Conservation (phyloP, 169 alveolate genomes). For the Plasmodium gallinaceum region DNA sequence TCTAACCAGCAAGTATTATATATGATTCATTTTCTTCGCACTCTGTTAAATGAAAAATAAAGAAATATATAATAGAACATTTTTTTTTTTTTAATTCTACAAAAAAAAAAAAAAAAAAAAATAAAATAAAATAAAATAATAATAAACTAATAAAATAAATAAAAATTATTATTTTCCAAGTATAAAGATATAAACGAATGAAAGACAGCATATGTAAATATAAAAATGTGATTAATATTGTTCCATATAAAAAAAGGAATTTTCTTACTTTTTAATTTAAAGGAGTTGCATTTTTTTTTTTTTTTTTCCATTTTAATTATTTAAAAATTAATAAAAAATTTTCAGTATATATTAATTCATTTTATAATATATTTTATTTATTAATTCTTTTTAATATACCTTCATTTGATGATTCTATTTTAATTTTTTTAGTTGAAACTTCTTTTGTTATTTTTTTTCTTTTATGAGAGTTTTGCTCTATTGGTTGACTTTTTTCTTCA, state of each 20-base stretch:
- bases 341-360: not conserved
- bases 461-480: conserved; percentile 20
- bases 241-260: not conserved
- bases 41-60: conserved; percentile 2
- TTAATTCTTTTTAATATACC: conserved; percentile 26
- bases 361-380: not conserved
- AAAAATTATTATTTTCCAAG: not conserved
- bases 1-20: conserved; percentile 60
- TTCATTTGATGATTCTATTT: conserved; percentile 27
- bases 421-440: conserved; percentile 21
- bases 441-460: conserved; percentile 26
- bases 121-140: not conserved
- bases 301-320: not conserved
- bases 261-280: conserved; percentile 33
- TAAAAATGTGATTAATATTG: not conserved
- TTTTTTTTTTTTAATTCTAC: conserved; percentile 17
- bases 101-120: conserved; percentile 8
- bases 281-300: not conserved
- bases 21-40: conserved; percentile 18
- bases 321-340: conserved; percentile 13
- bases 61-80: not conserved
- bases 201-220: not conserved
- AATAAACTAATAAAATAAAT: not conserved
- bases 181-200: not conserved
- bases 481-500: not conserved